Base-by-base conservation (phyloP, 2,329 filamentous ascomycete genomes). In the Aspergillus intermedius region DNA sequence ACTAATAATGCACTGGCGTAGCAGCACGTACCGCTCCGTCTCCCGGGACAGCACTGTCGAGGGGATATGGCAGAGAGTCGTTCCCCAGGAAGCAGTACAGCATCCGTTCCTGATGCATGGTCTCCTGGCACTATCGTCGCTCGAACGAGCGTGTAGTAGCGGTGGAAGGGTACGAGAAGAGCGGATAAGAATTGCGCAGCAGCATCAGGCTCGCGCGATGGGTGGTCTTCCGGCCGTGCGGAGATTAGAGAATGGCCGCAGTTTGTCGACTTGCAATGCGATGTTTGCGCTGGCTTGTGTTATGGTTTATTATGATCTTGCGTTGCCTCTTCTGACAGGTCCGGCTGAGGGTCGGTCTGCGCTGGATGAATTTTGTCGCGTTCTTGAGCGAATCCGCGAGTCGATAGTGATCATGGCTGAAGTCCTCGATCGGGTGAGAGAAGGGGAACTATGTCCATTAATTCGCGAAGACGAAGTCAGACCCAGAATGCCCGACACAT, bases 1-100 rank as follows among this genome's bases (percentile, higher is more conserved):
- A 48, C 54, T 68, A 40, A 66, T 66, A 58, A 59, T 65, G 54
- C 58, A 67, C 44, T 68, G 64, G 65, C 66, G 60, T 44, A 66
- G 60, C 3, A 57, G 53, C 17, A 67, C 65, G 10, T 64, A 67
- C 49, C 60, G 59, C 28, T 60, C 64, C 3, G 57, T 68, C 51
- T 54, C 64, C 5, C 56, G 55, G 10, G 56, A 62, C 23, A 39
- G 35, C 9, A 25, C 49, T 8, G 60, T 60, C 19, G 59, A 64
- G 47, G 21, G 34, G 4, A 51, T 68, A 12, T 68, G 66, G 65
- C 63, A 67, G 50, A 59, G 54, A 7, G 54, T 54, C 15, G 56
- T 69, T 30, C 63, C 63, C 2, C 55, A 57, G 23, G 57, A 67
- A 35, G 60, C 65, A 9, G 58, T 66, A 46, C 52, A 49, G 10